Conservation (phyloP, 352 stramenopile species). For the Pythium sp. region DNA sequence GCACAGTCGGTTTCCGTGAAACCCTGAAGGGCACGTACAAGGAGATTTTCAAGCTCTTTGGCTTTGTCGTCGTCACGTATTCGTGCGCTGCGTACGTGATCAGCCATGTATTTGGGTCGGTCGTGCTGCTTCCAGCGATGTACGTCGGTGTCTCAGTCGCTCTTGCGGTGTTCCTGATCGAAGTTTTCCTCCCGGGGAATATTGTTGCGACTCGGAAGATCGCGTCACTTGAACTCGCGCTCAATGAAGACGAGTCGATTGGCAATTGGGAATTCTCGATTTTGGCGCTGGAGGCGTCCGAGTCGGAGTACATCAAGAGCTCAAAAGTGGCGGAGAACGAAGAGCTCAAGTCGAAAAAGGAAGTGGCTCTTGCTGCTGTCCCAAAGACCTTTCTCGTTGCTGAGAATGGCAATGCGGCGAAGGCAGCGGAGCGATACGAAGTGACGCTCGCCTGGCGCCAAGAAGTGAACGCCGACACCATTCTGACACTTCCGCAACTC, state of each 20-base stretch:
- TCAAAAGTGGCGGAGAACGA: neutral
- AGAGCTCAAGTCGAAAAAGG: slow-evolving; percentile 13
- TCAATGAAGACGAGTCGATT: slow-evolving; percentile 19
- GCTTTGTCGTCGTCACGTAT: slow-evolving; percentile 54
- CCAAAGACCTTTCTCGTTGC: slow-evolving; percentile 62
- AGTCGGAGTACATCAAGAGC: slow-evolving; percentile 36
- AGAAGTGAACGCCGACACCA: slow-evolving; percentile 65
- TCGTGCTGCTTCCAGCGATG: slow-evolving; percentile 51
- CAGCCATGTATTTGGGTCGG: slow-evolving; percentile 45
- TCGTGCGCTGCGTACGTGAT: slow-evolving; percentile 43
- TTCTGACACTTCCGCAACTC: slow-evolving; percentile 55
- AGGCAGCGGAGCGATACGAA: slow-evolving; percentile 62
- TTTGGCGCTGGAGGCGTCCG: slow-evolving; percentile 53
- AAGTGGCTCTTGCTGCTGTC: slow-evolving; percentile 5
- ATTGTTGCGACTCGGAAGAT: slow-evolving; percentile 40
- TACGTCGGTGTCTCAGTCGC: slow-evolving; percentile 43
- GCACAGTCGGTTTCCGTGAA: slow-evolving; percentile 32
- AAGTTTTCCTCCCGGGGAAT: slow-evolving; percentile 51
- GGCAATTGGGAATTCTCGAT: slow-evolving; percentile 68
- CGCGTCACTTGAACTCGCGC: neutral
- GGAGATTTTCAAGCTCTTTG: slow-evolving; percentile 63
- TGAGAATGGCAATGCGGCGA: slow-evolving; percentile 61
- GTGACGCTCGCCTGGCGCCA: slow-evolving; percentile 70
- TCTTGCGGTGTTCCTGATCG: slow-evolving; percentile 50
- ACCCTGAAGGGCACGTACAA: slow-evolving; percentile 58